phyloP scores from a whole-genome alignment of 2,329 filamentous ascomycete genomes.

The Ceratocystis alfenasii region DNA sequence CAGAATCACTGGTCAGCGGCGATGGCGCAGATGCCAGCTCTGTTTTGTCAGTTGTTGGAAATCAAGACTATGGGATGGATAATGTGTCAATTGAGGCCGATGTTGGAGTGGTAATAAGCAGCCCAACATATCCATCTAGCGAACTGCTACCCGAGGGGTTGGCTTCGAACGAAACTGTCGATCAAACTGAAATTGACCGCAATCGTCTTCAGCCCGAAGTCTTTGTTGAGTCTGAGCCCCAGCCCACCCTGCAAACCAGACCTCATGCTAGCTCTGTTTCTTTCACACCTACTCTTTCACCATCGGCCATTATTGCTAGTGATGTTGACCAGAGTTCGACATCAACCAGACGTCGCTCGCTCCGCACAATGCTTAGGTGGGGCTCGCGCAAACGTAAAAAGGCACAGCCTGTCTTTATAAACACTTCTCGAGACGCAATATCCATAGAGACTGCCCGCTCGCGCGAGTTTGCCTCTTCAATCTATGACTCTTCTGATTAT shows the following conservation, averaged over 20 bases:
- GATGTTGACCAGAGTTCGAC: constrained; percentile 15
- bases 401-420: constrained; percentile 20
- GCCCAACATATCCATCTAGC: constrained; percentile 1
- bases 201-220: background rate
- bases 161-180: background rate
- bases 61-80: background rate
- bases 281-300: constrained; percentile 21
- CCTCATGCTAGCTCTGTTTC: constrained; percentile 21
- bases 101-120: background rate
- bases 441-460: constrained; percentile 27
- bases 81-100: background rate
- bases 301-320: constrained; percentile 14
- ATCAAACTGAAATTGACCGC: background rate
- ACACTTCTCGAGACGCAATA: constrained; percentile 30
- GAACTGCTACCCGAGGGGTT: background rate
- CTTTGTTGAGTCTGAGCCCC: background rate
- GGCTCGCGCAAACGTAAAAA: constrained; percentile 26
- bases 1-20: background rate
- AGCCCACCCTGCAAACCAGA: background rate
- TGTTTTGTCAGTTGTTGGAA: background rate
- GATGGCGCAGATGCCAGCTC: background rate
- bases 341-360: constrained; percentile 15
- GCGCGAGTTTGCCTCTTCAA: constrained; percentile 35
- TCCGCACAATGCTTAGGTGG: constrained; percentile 22
- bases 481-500: constrained; percentile 22